These are phyloP conservation scores for Phytophthora pistaciae DNA, from an alignment of 352 stramenopile genomes.

Conservation along the genomic window DNA sequence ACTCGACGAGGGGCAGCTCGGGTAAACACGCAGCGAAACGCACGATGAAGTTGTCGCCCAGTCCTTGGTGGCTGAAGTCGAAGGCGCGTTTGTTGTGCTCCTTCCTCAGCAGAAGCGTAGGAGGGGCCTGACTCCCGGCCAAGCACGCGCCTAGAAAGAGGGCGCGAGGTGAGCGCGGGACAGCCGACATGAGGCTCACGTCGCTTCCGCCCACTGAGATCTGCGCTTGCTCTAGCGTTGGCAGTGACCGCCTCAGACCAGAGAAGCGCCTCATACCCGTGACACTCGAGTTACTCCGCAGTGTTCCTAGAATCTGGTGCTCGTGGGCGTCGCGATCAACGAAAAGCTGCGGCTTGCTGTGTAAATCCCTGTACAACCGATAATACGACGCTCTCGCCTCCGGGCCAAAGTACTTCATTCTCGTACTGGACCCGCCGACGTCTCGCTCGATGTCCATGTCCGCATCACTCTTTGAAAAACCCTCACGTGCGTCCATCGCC, in stretches of 20 bases:
- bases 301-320: constrained; percentile 19
- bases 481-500: constrained; percentile 17
- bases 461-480: constrained; percentile 28
- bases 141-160: constrained; percentile 63
- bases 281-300: constrained; percentile 22
- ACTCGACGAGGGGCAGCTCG: constrained; percentile 69
- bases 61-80: constrained; percentile 71
- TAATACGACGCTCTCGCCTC: constrained; percentile 60
- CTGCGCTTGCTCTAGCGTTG: constrained; percentile 28
- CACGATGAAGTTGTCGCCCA: constrained; percentile 68
- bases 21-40: constrained; percentile 69
- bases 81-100: constrained; percentile 48
- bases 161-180: constrained; percentile 54
- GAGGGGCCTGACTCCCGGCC: constrained; percentile 48
- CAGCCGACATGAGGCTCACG: constrained; percentile 23
- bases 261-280: constrained; percentile 8
- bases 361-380: constrained; percentile 61
- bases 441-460: constrained; percentile 28
- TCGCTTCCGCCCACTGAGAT: constrained; percentile 16
- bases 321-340: constrained; percentile 35
- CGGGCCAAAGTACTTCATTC: constrained; percentile 61
- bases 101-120: constrained; percentile 59
- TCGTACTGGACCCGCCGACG: neutral
- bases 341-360: constrained; percentile 69
- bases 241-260: constrained; percentile 16